Evolutionary conservation across 2,329 filamentous ascomycete genomes (phyloP), one percentile per base, ranked within the genome.

Genomic region (Phyllosticta paracitricarpa): DNA sequence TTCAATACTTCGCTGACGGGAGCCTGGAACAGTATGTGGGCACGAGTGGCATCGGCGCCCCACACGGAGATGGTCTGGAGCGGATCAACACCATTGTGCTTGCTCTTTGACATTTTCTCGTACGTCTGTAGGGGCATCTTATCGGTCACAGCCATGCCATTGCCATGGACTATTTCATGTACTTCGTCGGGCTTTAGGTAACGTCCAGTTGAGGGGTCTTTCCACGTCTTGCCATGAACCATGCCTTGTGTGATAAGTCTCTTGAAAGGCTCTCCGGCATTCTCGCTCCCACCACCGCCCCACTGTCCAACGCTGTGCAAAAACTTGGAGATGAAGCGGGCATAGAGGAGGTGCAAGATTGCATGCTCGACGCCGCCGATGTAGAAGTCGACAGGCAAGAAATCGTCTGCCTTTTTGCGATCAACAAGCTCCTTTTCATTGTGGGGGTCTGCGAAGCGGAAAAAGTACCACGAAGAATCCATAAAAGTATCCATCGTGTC

Each of bases 401-500:
- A 76, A 6, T 70, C 69, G 64, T 81, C 77, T 12, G 83, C 83
- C 10, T 79, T 79, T 19, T 79, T 75, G n/a, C 84, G 75, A 0
- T 84, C 84, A 65, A 95, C 85, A 0, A 84, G 85, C 14, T 77
- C 71, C 1, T 80, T 69, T 14, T 78, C 66, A 66, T 94, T 92
- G 19, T 84, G 78, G 0, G 88, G 78, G 67, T 95, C 89, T 28
- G 86, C 75, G 67, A 91, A 96, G 12, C 90, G 84, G 75, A 92
- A 84, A 69, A 87, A 96, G 73, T 96, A 96, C 91, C 91, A 96
- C 59, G 91, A 95, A 1, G 91, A 96, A 75, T 96, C 91, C 63
- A 96, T 91, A 75, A 96, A 96, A 0, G 91, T 96, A 72, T 96
- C 91, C 91, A 96, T 96, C 2, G 91, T 96, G 71, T 96, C 91